Base-by-base conservation (phyloP, 225 moss, liverwort and hornwort genomes). In the Neckera pumila region DNA sequence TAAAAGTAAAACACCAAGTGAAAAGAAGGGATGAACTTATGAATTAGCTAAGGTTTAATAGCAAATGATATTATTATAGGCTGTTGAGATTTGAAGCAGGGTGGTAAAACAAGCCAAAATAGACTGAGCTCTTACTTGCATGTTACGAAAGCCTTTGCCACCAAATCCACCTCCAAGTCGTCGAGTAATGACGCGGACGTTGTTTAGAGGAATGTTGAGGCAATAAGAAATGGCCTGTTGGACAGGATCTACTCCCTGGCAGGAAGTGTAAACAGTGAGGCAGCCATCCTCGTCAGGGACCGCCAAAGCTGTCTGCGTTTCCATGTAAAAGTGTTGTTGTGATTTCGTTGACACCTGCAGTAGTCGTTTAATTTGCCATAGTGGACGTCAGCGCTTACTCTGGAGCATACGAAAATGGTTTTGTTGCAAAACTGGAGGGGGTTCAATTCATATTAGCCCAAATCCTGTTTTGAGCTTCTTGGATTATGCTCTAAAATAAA, bases 251-350 rank as follows among this genome's bases (percentile, higher is more conserved):
- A 95, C 89, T 75, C 47, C 54, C 64, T 97, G 96, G 76, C 56
- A 80, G 10, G 95, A 36, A 23, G 93, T 92, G 87, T 95, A 95
- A 33, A 97, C 87, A 11, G 94, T 95, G 47, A 97, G 67, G 80
- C 95, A 90, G 9, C 91, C 87, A 80, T 97, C 95, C 81, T 97
- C 94, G 47, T 97, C 97, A 28, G 95, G 96, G 34, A 95, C 34
- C 10, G 90, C 95, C 67, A 95, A 74, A 43, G 88, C 80, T 23
- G 93, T 51, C 75, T 97, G 95, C 4, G 95, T 93, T 90, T 97
- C 97, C 96, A 95, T 94, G 88, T 95, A 96, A 63, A 97, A 96
- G 53, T 91, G 92, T 47, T 91, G 91, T 71, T 97, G 96, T 10
- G 94, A 95, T 51, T 90, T 90, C 60, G 85, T 84, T 11, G 42